Conservation (phyloP, 805 yeast species). For the Kodamaea nitidulidarum region DNA sequence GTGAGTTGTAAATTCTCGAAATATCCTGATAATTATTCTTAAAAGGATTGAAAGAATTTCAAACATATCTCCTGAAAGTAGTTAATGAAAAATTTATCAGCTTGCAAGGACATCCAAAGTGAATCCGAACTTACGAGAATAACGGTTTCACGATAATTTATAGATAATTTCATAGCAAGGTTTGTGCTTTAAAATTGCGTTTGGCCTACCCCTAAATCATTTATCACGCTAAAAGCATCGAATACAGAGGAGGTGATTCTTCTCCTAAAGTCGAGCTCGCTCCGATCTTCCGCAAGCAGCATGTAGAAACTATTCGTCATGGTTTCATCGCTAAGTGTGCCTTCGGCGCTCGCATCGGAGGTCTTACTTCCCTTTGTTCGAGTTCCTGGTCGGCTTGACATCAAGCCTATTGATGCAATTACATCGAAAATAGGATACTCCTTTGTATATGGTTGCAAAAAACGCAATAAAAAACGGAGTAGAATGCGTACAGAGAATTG, state of each 20-base stretch:
- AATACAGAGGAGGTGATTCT: constrained; percentile 24
- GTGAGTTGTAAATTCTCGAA: constrained; percentile 30
- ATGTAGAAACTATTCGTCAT: background rate
- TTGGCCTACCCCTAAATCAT: constrained; percentile 13
- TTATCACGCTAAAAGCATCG: constrained; percentile 20
- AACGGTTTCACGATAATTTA: too few relatives aligned
- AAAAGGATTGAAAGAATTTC: too few relatives aligned
- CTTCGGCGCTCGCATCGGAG: background rate
- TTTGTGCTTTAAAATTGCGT: background rate
- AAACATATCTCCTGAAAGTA: too few relatives aligned
- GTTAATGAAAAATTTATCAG: too few relatives aligned
- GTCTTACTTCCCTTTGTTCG: too few relatives aligned
- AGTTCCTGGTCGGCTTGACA: background rate
- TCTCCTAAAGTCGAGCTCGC: constrained; percentile 1
- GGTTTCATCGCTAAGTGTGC: background rate
- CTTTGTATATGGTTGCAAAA: background rate
- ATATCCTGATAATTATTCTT: too few relatives aligned
- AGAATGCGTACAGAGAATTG: constrained; percentile 1
- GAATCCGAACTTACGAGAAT: too few relatives aligned
- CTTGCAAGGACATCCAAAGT: too few relatives aligned
- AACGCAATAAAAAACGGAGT: background rate
- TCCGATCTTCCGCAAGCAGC: background rate
- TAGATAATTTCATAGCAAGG: too few relatives aligned
- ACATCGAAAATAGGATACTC: background rate
- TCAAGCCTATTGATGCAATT: background rate